These are phyloP conservation scores for Chrysanthemum lavandulifolium DNA, from an alignment of 129 eudicot species.

Conservation along the genomic window DNA sequence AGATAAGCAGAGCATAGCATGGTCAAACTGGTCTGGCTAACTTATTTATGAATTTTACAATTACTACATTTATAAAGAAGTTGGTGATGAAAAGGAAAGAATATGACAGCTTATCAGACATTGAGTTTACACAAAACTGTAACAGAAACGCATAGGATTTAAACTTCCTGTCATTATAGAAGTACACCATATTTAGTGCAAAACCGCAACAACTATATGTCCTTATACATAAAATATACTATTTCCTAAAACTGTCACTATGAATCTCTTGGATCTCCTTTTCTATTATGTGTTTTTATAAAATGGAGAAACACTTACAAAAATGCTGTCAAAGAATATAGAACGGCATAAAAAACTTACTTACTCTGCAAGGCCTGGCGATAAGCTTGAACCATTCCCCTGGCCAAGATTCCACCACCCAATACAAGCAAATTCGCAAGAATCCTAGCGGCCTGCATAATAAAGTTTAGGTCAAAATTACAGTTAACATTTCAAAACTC, in stretches of 20 bases:
- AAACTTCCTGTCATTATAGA: not conserved
- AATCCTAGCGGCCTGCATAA: constrained; percentile 67
- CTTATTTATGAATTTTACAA: not conserved
- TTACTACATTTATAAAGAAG: not conserved
- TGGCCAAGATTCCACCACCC: constrained; percentile 65
- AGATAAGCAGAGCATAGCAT: not conserved
- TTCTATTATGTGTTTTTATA: not conserved
- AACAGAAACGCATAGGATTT: not conserved
- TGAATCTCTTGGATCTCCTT: not conserved
- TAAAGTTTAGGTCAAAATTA: constrained; percentile 1
- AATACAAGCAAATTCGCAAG: constrained; percentile 58
- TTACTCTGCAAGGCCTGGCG: constrained; percentile 78
- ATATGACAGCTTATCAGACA: not conserved
- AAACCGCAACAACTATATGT: not conserved
- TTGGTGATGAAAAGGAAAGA: not conserved
- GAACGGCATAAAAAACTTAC: not conserved
- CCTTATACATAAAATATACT: not conserved
- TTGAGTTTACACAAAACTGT: not conserved
- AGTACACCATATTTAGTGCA: not conserved
- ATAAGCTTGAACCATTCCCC: constrained; percentile 82
- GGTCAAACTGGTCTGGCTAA: not conserved
- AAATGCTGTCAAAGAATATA: not conserved
- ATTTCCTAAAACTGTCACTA: not conserved
- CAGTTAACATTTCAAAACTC: not conserved
- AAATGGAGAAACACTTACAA: not conserved